Percentiles rank a stretch among this genome's conserved stretches.
These are phyloP conservation scores for Suillus placidus DNA, from an alignment of 768 basidiomycete genomes.

Conservation along the genomic window DNA sequence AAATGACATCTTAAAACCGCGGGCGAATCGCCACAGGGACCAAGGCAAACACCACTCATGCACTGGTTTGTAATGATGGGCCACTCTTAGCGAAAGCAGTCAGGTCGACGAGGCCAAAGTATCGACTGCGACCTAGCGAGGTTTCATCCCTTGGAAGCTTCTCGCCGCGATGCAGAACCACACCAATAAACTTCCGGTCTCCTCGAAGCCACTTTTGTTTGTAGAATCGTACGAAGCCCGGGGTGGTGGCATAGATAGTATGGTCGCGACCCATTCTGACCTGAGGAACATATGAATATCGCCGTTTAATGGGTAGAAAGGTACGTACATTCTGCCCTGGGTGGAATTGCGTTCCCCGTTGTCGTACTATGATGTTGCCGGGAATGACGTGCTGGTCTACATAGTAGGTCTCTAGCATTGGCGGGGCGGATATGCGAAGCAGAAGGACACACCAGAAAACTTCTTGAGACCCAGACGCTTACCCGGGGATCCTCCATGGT, in stretches of 20 bases:
- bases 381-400: constrained; percentile 90
- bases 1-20: neutral
- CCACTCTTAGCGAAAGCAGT: constrained; percentile 34
- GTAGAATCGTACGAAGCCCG: constrained; percentile 96
- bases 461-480: constrained; percentile 95
- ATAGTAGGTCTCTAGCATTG: constrained; percentile 14
- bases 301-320: constrained; percentile 4
- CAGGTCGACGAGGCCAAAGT: constrained; percentile 77
- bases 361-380: constrained; percentile 95
- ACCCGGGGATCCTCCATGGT: constrained; percentile 91
- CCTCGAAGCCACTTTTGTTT: constrained; percentile 73
- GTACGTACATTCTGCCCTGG: constrained; percentile 86
- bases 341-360: constrained; percentile 91
- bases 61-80: constrained; percentile 14
- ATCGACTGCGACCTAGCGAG: constrained; percentile 76
- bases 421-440: constrained; percentile 8
- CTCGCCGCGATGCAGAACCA: constrained; percentile 83
- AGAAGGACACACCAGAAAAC: constrained; percentile 73
- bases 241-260: constrained; percentile 87
- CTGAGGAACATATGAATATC: constrained; percentile 41
- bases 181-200: constrained; percentile 80
- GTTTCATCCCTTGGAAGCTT: constrained; percentile 82
- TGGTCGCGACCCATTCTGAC: constrained; percentile 93
- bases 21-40: neutral
- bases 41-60: constrained; percentile 5